A percentile compares a stretch with the other conserved stretches of the same genome.
phyloP scores from a whole-genome alignment of 2,329 filamentous ascomycete species.

The Colletotrichum tropicicola region DNA sequence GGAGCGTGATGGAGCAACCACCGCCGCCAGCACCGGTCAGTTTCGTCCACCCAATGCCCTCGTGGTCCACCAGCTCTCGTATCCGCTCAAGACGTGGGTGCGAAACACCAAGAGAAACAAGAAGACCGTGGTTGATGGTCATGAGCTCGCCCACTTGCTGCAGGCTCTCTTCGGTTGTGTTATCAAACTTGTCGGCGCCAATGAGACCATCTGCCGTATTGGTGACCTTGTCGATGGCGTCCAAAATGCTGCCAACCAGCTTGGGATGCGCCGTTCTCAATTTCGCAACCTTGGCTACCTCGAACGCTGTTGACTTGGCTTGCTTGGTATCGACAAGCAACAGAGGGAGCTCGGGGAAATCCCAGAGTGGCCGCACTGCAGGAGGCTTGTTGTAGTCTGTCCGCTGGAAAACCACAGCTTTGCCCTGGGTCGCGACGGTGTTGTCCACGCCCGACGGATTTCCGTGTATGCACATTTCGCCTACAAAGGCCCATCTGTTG shows the following conservation, averaged over 20 bases:
- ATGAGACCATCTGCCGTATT: slow-evolving; percentile 64
- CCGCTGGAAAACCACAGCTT: slow-evolving; percentile 91
- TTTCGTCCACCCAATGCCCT: slow-evolving; percentile 95
- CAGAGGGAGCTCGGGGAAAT: slow-evolving; percentile 91
- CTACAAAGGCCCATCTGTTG: slow-evolving; percentile 97
- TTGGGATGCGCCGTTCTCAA: slow-evolving; percentile 77
- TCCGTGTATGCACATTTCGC: slow-evolving; percentile 96
- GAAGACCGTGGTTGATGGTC: slow-evolving; percentile 90
- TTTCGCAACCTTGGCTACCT: slow-evolving; percentile 85
- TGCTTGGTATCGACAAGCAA: slow-evolving; percentile 91
- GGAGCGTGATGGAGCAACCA: slow-evolving; percentile 91
- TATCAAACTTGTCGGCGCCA: slow-evolving; percentile 72
- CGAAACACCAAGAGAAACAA: slow-evolving; percentile 92
- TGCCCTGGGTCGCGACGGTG: slow-evolving; percentile 92
- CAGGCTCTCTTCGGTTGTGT: slow-evolving; percentile 69
- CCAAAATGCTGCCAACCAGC: slow-evolving; percentile 82
- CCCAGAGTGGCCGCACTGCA: slow-evolving; percentile 77
- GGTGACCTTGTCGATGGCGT: slow-evolving; percentile 83
- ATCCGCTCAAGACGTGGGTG: slow-evolving; percentile 93
- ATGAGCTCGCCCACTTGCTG: slow-evolving; percentile 85
- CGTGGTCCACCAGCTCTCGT: slow-evolving; percentile 88
- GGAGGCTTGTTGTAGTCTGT: slow-evolving; percentile 82
- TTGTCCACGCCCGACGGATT: slow-evolving; percentile 98
- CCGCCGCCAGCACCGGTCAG: slow-evolving; percentile 95
- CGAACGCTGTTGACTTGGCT: slow-evolving; percentile 82